Percentiles rank a stretch among this genome's conserved stretches.
These are phyloP conservation scores for Inga leiocalycina DNA, from an alignment of 306 rosid genomes.

Conservation along the genomic window DNA sequence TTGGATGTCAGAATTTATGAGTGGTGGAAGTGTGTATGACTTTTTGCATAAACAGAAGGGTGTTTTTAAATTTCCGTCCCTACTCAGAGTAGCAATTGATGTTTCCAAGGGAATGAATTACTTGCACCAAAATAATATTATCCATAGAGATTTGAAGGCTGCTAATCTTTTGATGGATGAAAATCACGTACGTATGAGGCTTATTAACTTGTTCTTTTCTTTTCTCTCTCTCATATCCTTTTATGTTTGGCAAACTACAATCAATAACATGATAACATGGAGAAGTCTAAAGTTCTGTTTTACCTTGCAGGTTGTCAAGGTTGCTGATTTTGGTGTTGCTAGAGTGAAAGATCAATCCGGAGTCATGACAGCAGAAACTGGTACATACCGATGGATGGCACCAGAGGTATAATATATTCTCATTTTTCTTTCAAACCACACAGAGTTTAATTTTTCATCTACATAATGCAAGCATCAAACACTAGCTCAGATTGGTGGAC, in stretches of 20 bases:
- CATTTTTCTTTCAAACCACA: not conserved
- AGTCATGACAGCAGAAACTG: conserved; percentile 99
- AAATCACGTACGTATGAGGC: conserved; percentile 77
- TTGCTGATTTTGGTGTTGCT: conserved; percentile 98
- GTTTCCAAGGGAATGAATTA: conserved; percentile 96
- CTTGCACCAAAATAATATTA: conserved; percentile 93
- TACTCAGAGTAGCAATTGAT: conserved; percentile 88
- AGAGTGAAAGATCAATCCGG: conserved; percentile 95
- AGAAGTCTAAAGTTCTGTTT: conserved; percentile 18
- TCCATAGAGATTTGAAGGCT: conserved; percentile 93
- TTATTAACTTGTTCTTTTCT: not conserved
- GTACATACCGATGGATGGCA: conserved; percentile 99
- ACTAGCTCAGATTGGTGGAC: not conserved
- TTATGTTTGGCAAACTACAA: conserved; percentile 9
- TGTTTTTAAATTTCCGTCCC: conserved; percentile 78
- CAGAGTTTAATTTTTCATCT: not conserved
- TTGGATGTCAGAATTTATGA: conserved; percentile 77
- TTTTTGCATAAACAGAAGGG: conserved; percentile 93
- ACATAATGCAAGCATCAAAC: not conserved
- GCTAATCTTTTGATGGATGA: conserved; percentile 99
- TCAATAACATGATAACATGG: conserved; percentile 14
- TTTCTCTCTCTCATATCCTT: conserved; percentile 12
- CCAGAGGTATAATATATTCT: conserved; percentile 70
- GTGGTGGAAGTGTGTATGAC: conserved; percentile 98
- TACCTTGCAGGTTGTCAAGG: conserved; percentile 81